Evolutionary conservation across 1,284 basidiomycete genomes (phyloP), one percentile per base, ranked within the genome.

Genomic region (Leccinum solheimii): DNA sequence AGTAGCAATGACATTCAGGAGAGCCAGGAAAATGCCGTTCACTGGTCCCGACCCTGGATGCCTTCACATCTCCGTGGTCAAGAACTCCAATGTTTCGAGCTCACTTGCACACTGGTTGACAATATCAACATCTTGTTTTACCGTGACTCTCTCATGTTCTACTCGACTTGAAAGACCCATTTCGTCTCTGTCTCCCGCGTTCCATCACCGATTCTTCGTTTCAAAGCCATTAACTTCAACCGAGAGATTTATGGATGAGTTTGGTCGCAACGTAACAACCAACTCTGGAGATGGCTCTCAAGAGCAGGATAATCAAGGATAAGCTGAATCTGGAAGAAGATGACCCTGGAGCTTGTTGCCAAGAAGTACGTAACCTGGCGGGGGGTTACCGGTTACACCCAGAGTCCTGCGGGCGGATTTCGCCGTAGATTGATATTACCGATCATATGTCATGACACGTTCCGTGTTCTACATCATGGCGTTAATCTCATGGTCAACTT

Each of bases 221-320:
- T 61, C 65, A 51, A 38, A n/a, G 14, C 40, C n/a, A 52, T 11
- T 38, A 26, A 63, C 19, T 51, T 49, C 52, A 55, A 51, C 40
- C 8, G 56, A 57, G 61, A 27, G 43, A 43, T 30, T 21, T 48
- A 21, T 48, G 21, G 45, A 21, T 23, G 21, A 23, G 14, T 9
- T 53, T n/a, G 34, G 49, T 19, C 51, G 16, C 62, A 51, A 52
- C 34, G 53, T 56, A 40, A 52, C 38, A 14, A 45, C 49, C 19
- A 32, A 32, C 10, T 32, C 30, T 32, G 30, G 23, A n/a, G n/a
- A 19, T 53, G 10, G 36, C 26, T 23, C 34, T 43, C 5, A 50
- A 54, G 40, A 30, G 32, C 9, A 56, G 19, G 36, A 13, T 3
- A 21, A 32, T 14, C 21, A 62, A 43, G 23, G 50, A 65, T 30